Conservation (phyloP, 305 asterid species). For the Lippia alba region DNA sequence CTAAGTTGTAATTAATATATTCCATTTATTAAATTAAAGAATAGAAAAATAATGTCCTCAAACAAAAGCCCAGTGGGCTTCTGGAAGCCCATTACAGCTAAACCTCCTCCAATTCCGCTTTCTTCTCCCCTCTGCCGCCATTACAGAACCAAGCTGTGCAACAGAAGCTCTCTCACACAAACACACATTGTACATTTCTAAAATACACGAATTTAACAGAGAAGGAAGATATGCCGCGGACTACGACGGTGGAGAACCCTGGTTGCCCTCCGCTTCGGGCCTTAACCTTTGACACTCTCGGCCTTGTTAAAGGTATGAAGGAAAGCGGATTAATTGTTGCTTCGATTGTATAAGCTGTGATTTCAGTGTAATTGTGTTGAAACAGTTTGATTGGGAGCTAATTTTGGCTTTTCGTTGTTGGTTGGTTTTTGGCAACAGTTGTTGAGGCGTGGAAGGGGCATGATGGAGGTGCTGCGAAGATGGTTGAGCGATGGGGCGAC, state of each 20-base stretch:
- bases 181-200: not conserved
- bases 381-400: not conserved
- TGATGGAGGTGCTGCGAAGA: conserved; percentile 45
- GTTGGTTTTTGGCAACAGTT: conserved; percentile 26
- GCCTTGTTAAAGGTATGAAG: conserved; percentile 54
- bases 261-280: conserved; percentile 92
- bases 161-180: not conserved
- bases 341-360: not conserved
- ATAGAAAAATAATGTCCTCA: not conserved
- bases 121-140: not conserved
- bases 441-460: conserved; percentile 30
- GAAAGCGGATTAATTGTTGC: not conserved
- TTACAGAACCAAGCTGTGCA: too few relatives aligned
- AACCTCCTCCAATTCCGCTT: not conserved
- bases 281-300: conserved; percentile 72
- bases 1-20: too few relatives aligned
- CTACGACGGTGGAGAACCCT: conserved; percentile 70
- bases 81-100: not conserved
- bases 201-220: too few relatives aligned
- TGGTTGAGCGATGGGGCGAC: conserved; percentile 66
- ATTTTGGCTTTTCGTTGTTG: not conserved
- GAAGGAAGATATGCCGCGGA: conserved; percentile 68
- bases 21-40: too few relatives aligned
- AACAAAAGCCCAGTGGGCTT: not conserved
- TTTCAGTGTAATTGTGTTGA: not conserved